Base-by-base conservation (phyloP, 2,329 filamentous ascomycete genomes). In the Colletotrichum agaves region DNA sequence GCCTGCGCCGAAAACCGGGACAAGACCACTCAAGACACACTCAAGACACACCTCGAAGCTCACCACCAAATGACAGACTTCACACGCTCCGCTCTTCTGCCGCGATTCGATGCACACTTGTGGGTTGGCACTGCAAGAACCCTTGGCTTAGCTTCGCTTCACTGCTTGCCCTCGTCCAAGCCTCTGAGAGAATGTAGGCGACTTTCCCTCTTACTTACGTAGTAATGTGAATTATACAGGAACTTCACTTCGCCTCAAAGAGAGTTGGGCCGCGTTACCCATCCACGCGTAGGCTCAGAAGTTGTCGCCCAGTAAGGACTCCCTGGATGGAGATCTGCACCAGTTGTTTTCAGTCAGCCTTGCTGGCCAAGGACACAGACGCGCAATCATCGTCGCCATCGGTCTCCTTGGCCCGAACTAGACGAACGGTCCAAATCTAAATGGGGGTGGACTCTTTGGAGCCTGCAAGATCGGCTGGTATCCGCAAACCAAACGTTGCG, bases 311-410 rank as follows among this genome's bases (percentile, higher is more conserved):
- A 13, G 19, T 21, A 50, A 43, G 8, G 21, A 41, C 35, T 31
- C 33, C 17, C 31, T 17, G 12, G 12, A 13, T 43, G 37, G 35
- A 23, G 41, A 64, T 39, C 53, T 27, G 17, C 59, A 27, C 11
- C 44, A n/a, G 50, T 57, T 21, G 19, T 35, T 53, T 39, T 47
- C 44, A 58, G 55, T 56, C 59, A 59, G 56, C 64, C 60, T 61
- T 65, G 66, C 57, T 27, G 39, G 69, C 69, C 69, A 69, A 69
- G 69, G 56, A 58, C 39, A 31, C 52, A 69, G 69, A 70, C 69
- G 63, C 69, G 69, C 69, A 71, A 71, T 67, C 62, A 58, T 63
- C 55, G 59, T 67, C 65, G 68, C 68, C 65, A 70, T 63, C 49
- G 41, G 41, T 37, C 27, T 44, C 33, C 64, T 68, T 64, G 68